phyloP scores from a whole-genome alignment of 768 basidiomycete genomes.

The Trametes cubensis region DNA sequence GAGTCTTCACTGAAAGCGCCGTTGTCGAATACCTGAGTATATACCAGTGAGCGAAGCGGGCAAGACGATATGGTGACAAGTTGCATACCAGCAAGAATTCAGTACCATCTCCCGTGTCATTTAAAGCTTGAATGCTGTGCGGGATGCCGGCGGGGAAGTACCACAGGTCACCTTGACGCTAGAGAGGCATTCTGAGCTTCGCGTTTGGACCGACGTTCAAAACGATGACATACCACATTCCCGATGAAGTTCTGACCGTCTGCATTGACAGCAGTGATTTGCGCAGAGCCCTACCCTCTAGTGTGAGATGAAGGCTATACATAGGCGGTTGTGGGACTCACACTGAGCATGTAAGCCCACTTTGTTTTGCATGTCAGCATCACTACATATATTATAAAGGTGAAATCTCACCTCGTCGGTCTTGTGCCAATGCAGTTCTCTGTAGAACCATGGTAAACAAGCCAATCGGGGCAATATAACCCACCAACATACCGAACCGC shows the following conservation, averaged over 20 bases:
- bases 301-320: background rate
- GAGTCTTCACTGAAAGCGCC: constrained; percentile 39
- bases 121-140: constrained; percentile 54
- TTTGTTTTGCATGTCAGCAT: background rate
- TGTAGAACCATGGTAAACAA: background rate
- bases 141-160: constrained; percentile 60
- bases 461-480: background rate
- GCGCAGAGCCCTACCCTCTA: constrained; percentile 23
- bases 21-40: constrained; percentile 41
- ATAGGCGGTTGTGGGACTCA: constrained; percentile 17
- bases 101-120: constrained; percentile 41
- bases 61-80: background rate
- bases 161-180: constrained; percentile 55
- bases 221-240: constrained; percentile 42
- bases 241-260: constrained; percentile 52
- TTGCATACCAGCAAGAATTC: constrained; percentile 53
- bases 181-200: background rate
- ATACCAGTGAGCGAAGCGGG: background rate
- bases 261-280: constrained; percentile 49
- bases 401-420: constrained; percentile 27
- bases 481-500: constrained; percentile 32
- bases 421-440: constrained; percentile 39
- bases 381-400: background rate
- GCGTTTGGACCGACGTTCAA: constrained; percentile 15
- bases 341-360: constrained; percentile 38